Percentiles rank a stretch among this genome's conserved stretches.
These are phyloP conservation scores for Citrus medica DNA, from an alignment of 345 rosid genomes.

Conservation along the genomic window DNA sequence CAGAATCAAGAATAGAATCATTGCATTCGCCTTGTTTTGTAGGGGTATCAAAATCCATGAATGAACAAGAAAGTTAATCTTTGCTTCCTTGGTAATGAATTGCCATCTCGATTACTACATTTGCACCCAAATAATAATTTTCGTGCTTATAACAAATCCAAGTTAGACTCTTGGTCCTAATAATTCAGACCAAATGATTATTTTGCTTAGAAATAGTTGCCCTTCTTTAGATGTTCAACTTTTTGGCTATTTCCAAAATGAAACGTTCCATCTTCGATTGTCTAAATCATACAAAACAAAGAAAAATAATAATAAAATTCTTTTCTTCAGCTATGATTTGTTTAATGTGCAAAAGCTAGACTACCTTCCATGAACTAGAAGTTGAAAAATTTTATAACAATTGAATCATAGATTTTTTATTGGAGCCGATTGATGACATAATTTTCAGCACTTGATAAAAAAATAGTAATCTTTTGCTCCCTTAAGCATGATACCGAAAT, in stretches of 20 bases:
- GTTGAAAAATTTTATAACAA: neutral
- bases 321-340: conserved; percentile 7
- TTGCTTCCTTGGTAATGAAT: neutral
- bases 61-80: neutral
- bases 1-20: neutral
- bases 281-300: neutral
- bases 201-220: neutral
- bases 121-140: neutral
- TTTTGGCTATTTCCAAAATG: neutral
- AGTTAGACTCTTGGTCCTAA: neutral
- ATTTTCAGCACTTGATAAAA: too few species aligned
- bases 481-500: neutral
- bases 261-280: neutral
- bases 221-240: neutral
- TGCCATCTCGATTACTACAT: neutral
- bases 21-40: neutral
- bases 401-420: neutral
- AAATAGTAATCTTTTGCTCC: neutral
- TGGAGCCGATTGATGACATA: neutral
- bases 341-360: conserved; percentile 8
- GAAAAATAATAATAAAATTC: neutral
- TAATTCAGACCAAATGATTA: neutral
- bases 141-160: neutral
- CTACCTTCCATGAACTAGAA: neutral
- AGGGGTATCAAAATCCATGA: neutral